Conservation (phyloP, 2,329 filamentous ascomycete species). For the Nemania diffusa region DNA sequence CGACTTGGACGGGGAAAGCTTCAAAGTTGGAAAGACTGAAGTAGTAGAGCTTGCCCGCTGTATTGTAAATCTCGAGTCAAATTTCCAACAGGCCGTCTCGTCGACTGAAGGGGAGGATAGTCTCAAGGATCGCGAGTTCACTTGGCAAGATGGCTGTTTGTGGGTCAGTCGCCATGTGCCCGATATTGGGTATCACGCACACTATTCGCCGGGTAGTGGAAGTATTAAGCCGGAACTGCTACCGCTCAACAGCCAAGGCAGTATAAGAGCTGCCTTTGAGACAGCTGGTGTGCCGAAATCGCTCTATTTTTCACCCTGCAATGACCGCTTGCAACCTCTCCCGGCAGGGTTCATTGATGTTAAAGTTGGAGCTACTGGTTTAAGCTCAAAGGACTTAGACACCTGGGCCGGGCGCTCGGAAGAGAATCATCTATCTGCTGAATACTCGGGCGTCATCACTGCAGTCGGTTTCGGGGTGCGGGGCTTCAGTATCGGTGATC, state of each 20-base stretch:
- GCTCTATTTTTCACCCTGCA: slow-evolving; percentile 43
- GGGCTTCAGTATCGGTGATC: slow-evolving; percentile 40
- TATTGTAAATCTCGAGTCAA: slow-evolving; percentile 33
- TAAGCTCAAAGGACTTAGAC: slow-evolving; percentile 46
- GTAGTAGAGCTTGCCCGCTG: slow-evolving; percentile 28
- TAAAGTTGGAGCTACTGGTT: slow-evolving; percentile 44
- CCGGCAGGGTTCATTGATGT: slow-evolving; percentile 43
- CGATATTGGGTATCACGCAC: neutral
- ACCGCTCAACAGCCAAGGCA: slow-evolving; percentile 34
- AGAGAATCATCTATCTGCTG: slow-evolving; percentile 31
- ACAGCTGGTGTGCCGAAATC: slow-evolving; percentile 46
- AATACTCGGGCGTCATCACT: slow-evolving; percentile 31
- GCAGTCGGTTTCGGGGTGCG: slow-evolving; percentile 30
- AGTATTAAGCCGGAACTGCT: neutral
- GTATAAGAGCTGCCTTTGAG: slow-evolving; percentile 44
- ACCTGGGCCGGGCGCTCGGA: slow-evolving; percentile 38
- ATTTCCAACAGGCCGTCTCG: slow-evolving; percentile 10
- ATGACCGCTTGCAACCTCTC: slow-evolving; percentile 36
- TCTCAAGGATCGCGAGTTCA: slow-evolving; percentile 45
- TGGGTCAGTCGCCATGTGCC: slow-evolving; percentile 47
- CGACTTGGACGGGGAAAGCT: slow-evolving; percentile 38
- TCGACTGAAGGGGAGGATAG: neutral
- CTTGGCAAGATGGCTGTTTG: slow-evolving; percentile 46
- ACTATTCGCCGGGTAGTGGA: neutral
- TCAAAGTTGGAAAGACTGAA: slow-evolving; percentile 2